Evolutionary conservation across 495 filamentous ascomycete genomes (phyloP), one percentile per base, ranked within the genome.

Genomic region (Aspergillus cavernicola): DNA sequence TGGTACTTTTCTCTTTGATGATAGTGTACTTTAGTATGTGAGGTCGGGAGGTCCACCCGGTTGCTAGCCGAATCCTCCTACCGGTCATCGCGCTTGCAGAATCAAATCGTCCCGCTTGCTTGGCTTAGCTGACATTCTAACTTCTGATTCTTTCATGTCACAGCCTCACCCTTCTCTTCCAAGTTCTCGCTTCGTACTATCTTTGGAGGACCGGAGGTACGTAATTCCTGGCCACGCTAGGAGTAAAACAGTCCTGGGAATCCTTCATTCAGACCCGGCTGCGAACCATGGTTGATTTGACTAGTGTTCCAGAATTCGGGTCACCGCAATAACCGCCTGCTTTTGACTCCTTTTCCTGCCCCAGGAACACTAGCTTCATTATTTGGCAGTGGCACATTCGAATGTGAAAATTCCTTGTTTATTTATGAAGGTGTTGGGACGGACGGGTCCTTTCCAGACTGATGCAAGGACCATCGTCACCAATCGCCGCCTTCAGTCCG

Each of bases 301-400:
- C 38, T 63, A 63, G 57, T 46, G 61, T 60, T 55, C 61, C 61
- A 57, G 19, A 44, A 5, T 38, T 63, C 28, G 54, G 32, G 35
- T 39, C 41, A 45, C 50, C 50, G 50, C 50, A 39, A 38, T 44
- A 44, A 37, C 29, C 40, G 22, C 50, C 28, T 42, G 4, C 47
- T 33, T 18, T 26, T 10, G 31, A 33, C 42, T 49, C 45, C 45
- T 46, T 22, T 39, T 22, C 12, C 11, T 39, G 16, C 12, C 37
- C 22, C 18, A 3, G n/a, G n/a, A n/a, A n/a, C n/a, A n/a, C n/a
- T n/a, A n/a, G n/a, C n/a, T n/a, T n/a, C n/a, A n/a, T n/a, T n/a
- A n/a, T n/a, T n/a, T n/a, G n/a, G n/a, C n/a, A n/a, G n/a, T n/a
- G n/a, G n/a, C n/a, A n/a, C n/a, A n/a, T n/a, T n/a, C n/a, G n/a